A percentile compares a stretch with the other conserved stretches of the same genome.
Evolutionary conservation across 2,329 filamentous ascomycete species (phyloP).

Genomic region (Phaeophleospora eucalypticola): DNA sequence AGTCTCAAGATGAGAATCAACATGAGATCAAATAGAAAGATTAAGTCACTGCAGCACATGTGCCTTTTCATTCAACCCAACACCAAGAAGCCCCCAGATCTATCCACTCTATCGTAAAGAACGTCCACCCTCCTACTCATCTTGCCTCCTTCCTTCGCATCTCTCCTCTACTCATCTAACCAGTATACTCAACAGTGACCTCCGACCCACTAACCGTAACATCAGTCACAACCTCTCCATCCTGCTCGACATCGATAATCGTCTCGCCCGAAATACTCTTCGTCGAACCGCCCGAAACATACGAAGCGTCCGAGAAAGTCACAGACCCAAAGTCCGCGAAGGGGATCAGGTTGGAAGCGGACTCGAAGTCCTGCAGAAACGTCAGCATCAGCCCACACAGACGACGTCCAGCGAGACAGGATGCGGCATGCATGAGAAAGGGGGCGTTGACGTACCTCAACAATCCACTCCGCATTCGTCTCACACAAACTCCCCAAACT

Average conservation of each 20-base stretch:
- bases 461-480: slow-evolving; percentile 61
- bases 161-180: too few relatives aligned
- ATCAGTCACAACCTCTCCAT: slow-evolving; percentile 13
- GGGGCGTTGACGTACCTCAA: slow-evolving; percentile 51
- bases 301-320: slow-evolving; percentile 37
- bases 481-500: slow-evolving; percentile 42
- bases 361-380: background rate
- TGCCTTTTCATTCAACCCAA: too few relatives aligned
- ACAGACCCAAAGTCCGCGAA: slow-evolving; percentile 49
- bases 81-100: too few relatives aligned
- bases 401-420: too few relatives aligned
- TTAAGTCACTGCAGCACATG: too few relatives aligned
- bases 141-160: background rate
- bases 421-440: too few relatives aligned
- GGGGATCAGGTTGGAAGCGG: slow-evolving; percentile 34
- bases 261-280: slow-evolving; percentile 30
- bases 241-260: slow-evolving; percentile 47
- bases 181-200: slow-evolving; percentile 1
- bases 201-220: slow-evolving; percentile 6
- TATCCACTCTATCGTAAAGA: too few relatives aligned
- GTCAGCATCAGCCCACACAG: too few relatives aligned
- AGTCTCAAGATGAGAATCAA: too few relatives aligned
- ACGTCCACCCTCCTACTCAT: background rate
- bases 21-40: too few relatives aligned
- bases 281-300: slow-evolving; percentile 32